Evolutionary conservation across 352 stramenopile species (phyloP), one percentile per base, ranked within the genome.

Genomic region (Phytophthora pseudosyringae): DNA sequence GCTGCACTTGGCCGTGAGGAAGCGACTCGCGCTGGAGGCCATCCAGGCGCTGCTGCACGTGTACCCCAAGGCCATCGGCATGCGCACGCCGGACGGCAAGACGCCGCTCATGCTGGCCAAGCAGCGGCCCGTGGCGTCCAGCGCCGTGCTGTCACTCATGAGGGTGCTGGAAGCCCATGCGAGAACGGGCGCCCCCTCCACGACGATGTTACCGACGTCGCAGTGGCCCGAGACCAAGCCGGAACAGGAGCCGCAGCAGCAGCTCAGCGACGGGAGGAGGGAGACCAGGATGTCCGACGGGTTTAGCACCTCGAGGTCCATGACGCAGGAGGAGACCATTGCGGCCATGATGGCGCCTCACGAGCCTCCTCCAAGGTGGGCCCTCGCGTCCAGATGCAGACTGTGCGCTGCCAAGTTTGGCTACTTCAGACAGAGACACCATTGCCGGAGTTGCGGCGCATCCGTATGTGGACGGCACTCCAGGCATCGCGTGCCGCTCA

Each of bases 361-460:
- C 33, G 64, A 49, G 11, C 43, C 63, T 15, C 70, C 67, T 36
- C 78, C 75, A 5, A 36, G 52, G 52, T 94, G 92, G 83, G 83
- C 82, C n/a, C 64, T 90, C 8, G 68, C 60, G 12, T 76, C 76
- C 36, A 67, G 59, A 28, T 97, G 89, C 65, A 55, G 85, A 38
- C 60, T 89, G 26, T 97, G 89, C 69, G 63, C 77, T 10, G 69
- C 60, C 15, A 88, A 85, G 55, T 97, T 97, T 47, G 79, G 80
- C 3, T 86, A 95, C 59, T 82, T 97, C 18, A 76, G 78, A 60
- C 79, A 79, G 18, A 80, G 86, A 25, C 88, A 96, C 64, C 88
- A 96, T 58, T 96, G 88, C 64, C 69, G 88, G 35, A 90, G 86
- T 59, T 96, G 88, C 51, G 88, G 88, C 5, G 69, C 86, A 32